These are phyloP conservation scores for Kluyveromyces wickerhamii DNA, from an alignment of 805 yeast genomes.

Conservation along the genomic window DNA sequence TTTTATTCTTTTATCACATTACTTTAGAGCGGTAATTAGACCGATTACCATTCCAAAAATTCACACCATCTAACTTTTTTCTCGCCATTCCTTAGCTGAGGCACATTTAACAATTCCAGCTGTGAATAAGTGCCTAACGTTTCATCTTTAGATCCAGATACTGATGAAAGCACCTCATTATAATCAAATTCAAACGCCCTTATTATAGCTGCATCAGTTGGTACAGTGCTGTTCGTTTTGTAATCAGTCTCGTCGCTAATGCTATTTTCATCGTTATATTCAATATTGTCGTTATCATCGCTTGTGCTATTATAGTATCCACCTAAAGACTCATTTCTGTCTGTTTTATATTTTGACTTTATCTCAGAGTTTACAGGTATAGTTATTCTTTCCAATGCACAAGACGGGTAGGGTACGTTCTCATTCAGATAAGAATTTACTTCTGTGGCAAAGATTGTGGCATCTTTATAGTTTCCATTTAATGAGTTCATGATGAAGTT, in stretches of 20 bases:
- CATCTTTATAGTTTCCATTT: conserved; percentile 24
- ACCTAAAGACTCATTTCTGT: conserved; percentile 14
- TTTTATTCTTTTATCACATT: background rate
- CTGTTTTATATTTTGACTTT: conserved; percentile 18
- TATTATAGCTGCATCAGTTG: conserved; percentile 26
- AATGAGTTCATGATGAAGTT: conserved; percentile 25
- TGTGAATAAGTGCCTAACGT: conserved; percentile 3
- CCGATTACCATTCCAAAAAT: conserved; percentile 2
- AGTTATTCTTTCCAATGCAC: conserved; percentile 22
- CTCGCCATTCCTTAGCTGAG: background rate
- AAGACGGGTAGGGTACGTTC: conserved; percentile 19
- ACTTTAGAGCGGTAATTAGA: background rate
- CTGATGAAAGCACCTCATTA: conserved; percentile 2
- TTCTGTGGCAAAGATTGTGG: conserved; percentile 29
- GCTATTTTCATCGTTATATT: conserved; percentile 3
- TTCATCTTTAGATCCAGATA: too few species aligned
- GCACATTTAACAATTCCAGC: background rate
- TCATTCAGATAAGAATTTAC: conserved; percentile 19
- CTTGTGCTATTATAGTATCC: conserved; percentile 11
- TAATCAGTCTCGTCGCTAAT: conserved; percentile 2
- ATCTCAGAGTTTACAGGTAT: conserved; percentile 25
- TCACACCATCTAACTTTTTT: conserved; percentile 5
- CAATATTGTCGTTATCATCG: conserved; percentile 7
- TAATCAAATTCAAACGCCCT: conserved; percentile 21
- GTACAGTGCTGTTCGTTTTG: conserved; percentile 2